Evolutionary conservation across 257 asterid genomes (phyloP), one percentile per base, ranked within the genome.

Genomic region (Penstemon eatonii): DNA sequence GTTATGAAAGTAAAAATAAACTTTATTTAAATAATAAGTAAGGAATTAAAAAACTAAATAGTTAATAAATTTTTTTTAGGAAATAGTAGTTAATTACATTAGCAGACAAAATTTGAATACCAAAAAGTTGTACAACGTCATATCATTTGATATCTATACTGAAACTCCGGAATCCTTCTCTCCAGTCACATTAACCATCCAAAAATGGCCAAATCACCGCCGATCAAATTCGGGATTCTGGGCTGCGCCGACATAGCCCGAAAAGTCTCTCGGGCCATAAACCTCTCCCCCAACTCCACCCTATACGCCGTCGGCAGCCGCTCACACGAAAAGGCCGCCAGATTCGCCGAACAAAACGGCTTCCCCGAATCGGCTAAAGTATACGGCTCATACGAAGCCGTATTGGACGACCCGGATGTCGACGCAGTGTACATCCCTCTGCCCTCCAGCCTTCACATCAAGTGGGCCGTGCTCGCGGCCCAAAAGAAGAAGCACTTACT

Each of bases 201-300:
- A 36, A 18, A 54, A 62, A 80, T 76, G 82, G 73, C 78, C 53
- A 59, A 75, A 5, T 42, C 52, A 15, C 0, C 76, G 11, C 56
- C 64, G 60, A 68, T 80, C 19, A 78, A 80, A 10, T 75, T 80
- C 76, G 88, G 85, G 3, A 83, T 80, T 40, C 2, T 83, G 1
- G 88, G 88, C 38, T 83, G 88, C 72, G 85, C 88, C 7, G 55
- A 66, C 69, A 83, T 80, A 42, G 84, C 88, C 2, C 84, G 79
- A 6, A 83, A 83, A 65, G 75, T 83, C 9, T 72, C 85, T 6
- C 85, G 88, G 5, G 88, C 88, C 52, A 77, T 83, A 0, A 73
- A 69, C 40, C 79, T 80, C 41, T 75, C 85, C 50, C 82, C 84
- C 6, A 75, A 78, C 62, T 70, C 85, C 71, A 75, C 85, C 70